Evolutionary conservation across 495 filamentous ascomycete species (phyloP).

Genomic region (Aspergillus kassunensis): DNA sequence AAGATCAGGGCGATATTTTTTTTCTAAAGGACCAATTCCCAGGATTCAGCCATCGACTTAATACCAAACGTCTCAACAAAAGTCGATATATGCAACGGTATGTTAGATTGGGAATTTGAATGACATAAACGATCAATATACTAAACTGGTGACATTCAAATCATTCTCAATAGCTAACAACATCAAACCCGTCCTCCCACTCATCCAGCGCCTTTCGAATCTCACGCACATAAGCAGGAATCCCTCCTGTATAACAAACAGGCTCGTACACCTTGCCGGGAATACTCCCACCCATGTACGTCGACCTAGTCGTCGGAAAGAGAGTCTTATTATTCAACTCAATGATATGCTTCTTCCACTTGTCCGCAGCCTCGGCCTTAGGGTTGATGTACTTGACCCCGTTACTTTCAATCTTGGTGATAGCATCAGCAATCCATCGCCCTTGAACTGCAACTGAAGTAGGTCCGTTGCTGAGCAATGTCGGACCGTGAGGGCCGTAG

Average conservation of each 20-base stretch:
- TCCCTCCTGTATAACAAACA: neutral
- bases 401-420: conserved; percentile 34
- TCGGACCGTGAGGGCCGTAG: conserved; percentile 48
- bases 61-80: too few species aligned
- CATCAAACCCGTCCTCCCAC: conserved; percentile 3
- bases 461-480: conserved; percentile 50
- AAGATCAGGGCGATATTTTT: too few species aligned
- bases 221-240: neutral
- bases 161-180: too few species aligned
- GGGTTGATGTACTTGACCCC: conserved; percentile 38
- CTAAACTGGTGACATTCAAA: too few species aligned
- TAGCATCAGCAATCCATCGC: conserved; percentile 46
- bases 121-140: too few species aligned
- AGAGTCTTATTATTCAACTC: conserved; percentile 25
- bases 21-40: too few species aligned
- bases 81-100: too few species aligned
- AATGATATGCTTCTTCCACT: conserved; percentile 36
- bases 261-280: conserved; percentile 33
- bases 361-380: conserved; percentile 28
- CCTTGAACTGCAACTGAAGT: conserved; percentile 49
- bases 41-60: too few species aligned
- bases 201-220: neutral
- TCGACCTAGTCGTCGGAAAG: conserved; percentile 30
- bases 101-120: too few species aligned
- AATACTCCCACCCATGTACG: conserved; percentile 45